Percentiles rank a stretch among this genome's conserved stretches.
These are phyloP conservation scores for Mycena polygramma DNA, from an alignment of 768 basidiomycete genomes.

Conservation along the genomic window DNA sequence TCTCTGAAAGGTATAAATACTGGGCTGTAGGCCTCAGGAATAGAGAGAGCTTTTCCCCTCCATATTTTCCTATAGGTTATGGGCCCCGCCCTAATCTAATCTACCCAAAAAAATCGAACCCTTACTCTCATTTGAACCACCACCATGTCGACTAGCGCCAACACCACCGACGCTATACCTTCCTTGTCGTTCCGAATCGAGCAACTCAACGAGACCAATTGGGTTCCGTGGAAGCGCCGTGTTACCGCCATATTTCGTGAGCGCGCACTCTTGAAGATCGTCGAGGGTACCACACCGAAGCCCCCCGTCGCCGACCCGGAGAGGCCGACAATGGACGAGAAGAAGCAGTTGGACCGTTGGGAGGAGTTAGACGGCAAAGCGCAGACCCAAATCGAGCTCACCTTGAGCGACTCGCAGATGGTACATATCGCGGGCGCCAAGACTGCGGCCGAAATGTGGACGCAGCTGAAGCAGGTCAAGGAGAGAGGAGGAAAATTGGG, in stretches of 20 bases:
- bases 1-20: background rate
- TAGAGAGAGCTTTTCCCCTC: background rate
- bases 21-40: background rate
- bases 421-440: conserved; percentile 25
- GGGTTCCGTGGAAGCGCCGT: conserved; percentile 24
- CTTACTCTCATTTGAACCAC: background rate
- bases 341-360: conserved; percentile 6
- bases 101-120: background rate
- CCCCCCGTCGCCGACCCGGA: conserved; percentile 5
- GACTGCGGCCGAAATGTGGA: conserved; percentile 27
- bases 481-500: conserved; percentile 24
- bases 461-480: conserved; percentile 22
- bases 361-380: conserved; percentile 22
- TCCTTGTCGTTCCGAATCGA: conserved; percentile 29
- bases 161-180: background rate
- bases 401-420: conserved; percentile 28
- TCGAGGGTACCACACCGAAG: background rate
- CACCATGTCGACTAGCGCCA: conserved; percentile 5
- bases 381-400: conserved; percentile 22
- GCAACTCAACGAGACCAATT: conserved; percentile 17
- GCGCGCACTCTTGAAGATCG: conserved; percentile 8
- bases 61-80: background rate
- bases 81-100: conserved; percentile 5
- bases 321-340: conserved; percentile 2
- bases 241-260: conserved; percentile 18